Conservation (phyloP, 2,329 filamentous ascomycete genomes). For the Botrytis paeoniae region DNA sequence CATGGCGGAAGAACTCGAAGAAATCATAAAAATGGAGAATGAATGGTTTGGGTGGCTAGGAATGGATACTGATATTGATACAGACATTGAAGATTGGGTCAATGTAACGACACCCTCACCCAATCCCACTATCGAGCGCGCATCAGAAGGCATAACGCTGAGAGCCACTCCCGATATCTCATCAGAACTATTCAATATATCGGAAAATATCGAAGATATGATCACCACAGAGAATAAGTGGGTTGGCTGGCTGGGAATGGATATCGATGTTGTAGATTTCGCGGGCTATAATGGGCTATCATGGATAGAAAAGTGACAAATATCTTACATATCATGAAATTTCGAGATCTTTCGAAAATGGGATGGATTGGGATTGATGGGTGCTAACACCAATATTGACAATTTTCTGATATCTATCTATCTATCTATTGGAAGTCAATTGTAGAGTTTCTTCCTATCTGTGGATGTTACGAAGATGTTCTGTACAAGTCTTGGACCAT, state of each 20-base stretch:
- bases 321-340: no score
- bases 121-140: not conserved
- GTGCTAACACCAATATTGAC: not conserved
- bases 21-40: not conserved
- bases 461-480: not conserved
- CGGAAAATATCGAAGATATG: not conserved
- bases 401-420: not conserved
- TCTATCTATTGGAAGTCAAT: not conserved
- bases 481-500: not conserved
- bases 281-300: no score
- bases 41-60: not conserved
- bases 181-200: not conserved
- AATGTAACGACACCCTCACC: not conserved
- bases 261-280: no score
- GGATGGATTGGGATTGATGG: accelerated
- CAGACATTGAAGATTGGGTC: not conserved
- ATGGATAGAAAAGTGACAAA: no score
- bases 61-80: not conserved
- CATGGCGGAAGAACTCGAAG: not conserved
- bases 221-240: not conserved
- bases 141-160: not conserved
- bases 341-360: no score
- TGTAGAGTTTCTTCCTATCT: not conserved
- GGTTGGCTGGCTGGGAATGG: not conserved
- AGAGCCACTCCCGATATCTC: no score